Base-by-base conservation (phyloP, 179 eudicot genomes). In the Beta macrorhiza region DNA sequence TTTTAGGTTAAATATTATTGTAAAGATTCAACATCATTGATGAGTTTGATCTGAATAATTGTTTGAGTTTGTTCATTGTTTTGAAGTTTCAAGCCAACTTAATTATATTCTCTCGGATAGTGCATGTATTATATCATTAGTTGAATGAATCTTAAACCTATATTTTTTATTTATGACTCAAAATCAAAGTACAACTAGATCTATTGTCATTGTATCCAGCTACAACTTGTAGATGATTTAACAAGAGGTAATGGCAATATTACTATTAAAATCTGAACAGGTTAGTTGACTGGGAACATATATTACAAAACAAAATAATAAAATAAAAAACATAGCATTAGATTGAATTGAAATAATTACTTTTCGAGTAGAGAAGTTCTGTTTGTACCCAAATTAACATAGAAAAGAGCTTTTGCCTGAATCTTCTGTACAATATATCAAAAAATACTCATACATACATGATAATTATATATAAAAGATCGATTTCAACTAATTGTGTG, bases 91-190 rank as follows among this genome's bases (percentile, higher is more conserved):
- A 57, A 42, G 29, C 67, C 29, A 57, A 42, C 1, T 57, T 37
- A 37, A 37, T 37, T 37, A 37, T 37, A 37, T 37, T 75, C 52
- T 74, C 3, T 5, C 20, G 29, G 9, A 55, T 56, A 56, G 77
- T 55, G 77, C 77, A 74, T 55, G 51, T 56, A 56, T 74, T 2
- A n/a, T 16, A 74, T 56, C 61, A 74, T 29, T 71, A 20, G 15
- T 16, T 74, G 7, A 14, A 55, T 19, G 19, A 29, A 29, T 29
- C 20, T 55, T 10, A 51, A 65, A 22, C 5, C 70, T 14, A 69
- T 15, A 44, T 42, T 16, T 69, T 68, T 3, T 25, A 65, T 6
- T 42, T 14, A 68, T 44, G n/a, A 68, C 22, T 68, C 52, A 68
- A 44, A 68, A 68, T 44, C 22, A 44, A 68, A 68, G 53, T 68